phyloP scores from a whole-genome alignment of 2,329 filamentous ascomycete genomes.

The Cryphonectria radicalis region DNA sequence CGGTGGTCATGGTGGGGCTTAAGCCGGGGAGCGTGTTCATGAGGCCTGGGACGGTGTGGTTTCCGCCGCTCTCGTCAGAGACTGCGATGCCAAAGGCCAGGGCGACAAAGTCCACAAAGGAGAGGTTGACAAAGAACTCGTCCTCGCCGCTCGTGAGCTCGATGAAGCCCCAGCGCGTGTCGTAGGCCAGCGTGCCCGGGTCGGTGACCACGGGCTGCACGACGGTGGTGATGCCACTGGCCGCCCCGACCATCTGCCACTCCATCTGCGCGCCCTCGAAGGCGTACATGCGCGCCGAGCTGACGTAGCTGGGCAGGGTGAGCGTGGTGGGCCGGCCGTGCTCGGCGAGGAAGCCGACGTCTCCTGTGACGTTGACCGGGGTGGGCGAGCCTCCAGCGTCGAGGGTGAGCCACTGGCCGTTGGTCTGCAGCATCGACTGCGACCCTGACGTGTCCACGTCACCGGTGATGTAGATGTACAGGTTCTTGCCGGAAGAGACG shows the following conservation, averaged over 20 bases:
- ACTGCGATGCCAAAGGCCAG: constrained; percentile 56
- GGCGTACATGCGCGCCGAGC: not conserved
- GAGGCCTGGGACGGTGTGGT: constrained; percentile 48
- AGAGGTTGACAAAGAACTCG: constrained; percentile 53
- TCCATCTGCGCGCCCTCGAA: constrained; percentile 2
- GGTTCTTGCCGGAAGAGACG: not conserved
- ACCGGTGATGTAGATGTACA: not conserved
- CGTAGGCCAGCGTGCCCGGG: constrained; percentile 30
- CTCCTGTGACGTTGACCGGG: not conserved
- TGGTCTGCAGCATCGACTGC: constrained; percentile 3
- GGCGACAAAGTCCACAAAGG: constrained; percentile 56
- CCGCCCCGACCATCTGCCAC: constrained; percentile 3
- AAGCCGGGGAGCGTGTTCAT: not conserved
- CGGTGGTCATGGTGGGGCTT: too few species aligned
- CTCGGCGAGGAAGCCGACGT: not conserved
- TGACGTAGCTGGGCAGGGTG: constrained; percentile 1
- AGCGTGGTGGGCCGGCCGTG: not conserved
- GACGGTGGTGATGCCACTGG: not conserved
- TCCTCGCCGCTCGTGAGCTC: constrained; percentile 50
- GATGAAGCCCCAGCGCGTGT: constrained; percentile 54
- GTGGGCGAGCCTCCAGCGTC: not conserved
- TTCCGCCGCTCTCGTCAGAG: constrained; percentile 31
- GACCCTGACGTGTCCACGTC: not conserved
- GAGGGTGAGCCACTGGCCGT: not conserved
- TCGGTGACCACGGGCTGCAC: not conserved